phyloP scores from a whole-genome alignment of 2,329 filamentous ascomycete species.

The Colletotrichum chlorophyti region DNA sequence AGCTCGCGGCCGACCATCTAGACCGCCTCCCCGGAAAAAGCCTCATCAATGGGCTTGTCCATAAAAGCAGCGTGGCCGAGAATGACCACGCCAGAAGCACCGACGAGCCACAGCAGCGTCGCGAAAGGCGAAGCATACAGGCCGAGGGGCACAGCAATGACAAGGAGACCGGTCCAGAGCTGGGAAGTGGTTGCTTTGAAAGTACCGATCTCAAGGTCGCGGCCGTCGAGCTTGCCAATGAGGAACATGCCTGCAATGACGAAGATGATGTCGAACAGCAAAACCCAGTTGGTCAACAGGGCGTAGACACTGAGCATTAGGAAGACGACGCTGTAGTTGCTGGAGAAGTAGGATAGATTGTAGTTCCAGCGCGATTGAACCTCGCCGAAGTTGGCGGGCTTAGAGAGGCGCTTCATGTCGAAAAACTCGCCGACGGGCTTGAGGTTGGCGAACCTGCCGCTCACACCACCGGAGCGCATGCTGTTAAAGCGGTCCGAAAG shows the following conservation, averaged over 20 bases:
- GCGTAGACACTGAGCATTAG: constrained; percentile 96
- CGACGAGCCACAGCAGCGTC: constrained; percentile 93
- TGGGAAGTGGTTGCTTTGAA: constrained; percentile 88
- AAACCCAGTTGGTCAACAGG: constrained; percentile 82
- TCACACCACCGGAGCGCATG: constrained; percentile 79
- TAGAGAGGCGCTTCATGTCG: constrained; percentile 93
- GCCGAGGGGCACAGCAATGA: constrained; percentile 83
- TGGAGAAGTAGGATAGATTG: constrained; percentile 96
- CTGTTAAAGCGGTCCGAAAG: constrained; percentile 83
- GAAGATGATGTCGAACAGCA: constrained; percentile 92
- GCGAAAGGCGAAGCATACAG: constrained; percentile 84
- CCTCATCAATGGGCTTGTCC: constrained; percentile 99
- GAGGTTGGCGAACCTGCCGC: constrained; percentile 88
- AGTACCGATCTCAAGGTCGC: constrained; percentile 85
- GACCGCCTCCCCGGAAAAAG: constrained; percentile 99
- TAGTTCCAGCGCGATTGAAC: constrained; percentile 94
- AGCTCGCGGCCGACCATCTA: constrained; percentile 99
- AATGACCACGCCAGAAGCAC: constrained; percentile 91
- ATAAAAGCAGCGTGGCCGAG: constrained; percentile 93
- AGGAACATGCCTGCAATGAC: constrained; percentile 87
- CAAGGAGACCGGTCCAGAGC: constrained; percentile 87
- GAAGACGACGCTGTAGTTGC: constrained; percentile 96
- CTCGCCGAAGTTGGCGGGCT: constrained; percentile 89
- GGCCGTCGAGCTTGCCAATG: constrained; percentile 88
- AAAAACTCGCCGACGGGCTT: constrained; percentile 92